phyloP scores from a whole-genome alignment of 306 rosid species.

The Fagus sylvatica region DNA sequence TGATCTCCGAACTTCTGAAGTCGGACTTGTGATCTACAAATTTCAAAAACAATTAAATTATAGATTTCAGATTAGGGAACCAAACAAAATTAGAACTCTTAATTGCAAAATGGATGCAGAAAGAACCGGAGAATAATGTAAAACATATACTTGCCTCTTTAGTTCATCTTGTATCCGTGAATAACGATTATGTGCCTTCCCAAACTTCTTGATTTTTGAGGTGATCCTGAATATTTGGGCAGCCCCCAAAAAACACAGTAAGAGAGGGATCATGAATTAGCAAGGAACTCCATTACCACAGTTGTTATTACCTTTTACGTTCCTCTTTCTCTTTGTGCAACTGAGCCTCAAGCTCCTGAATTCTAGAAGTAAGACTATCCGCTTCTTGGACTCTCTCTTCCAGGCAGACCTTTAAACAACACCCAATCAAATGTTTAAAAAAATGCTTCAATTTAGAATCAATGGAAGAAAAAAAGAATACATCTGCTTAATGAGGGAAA shows the following conservation, averaged over 20 bases:
- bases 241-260: conserved; percentile 22
- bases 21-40: conserved; percentile 71
- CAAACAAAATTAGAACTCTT: conserved; percentile 11
- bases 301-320: conserved; percentile 57
- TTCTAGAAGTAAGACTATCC: conserved; percentile 79
- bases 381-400: conserved; percentile 83
- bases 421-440: conserved; percentile 12
- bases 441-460: not conserved
- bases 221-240: conserved; percentile 58
- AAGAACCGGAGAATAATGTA: conserved; percentile 2
- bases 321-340: conserved; percentile 70
- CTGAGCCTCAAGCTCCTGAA: conserved; percentile 87
- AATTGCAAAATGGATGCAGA: conserved; percentile 8
- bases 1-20: conserved; percentile 79
- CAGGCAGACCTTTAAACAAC: conserved; percentile 50
- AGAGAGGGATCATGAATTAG: conserved; percentile 22
- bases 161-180: conserved; percentile 75
- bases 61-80: conserved; percentile 15
- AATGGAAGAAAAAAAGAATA: conserved; percentile 8
- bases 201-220: conserved; percentile 75
- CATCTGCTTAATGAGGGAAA: not conserved
- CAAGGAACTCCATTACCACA: conserved; percentile 4
- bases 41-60: conserved; percentile 25
- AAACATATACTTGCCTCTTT: conserved; percentile 51
- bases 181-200: conserved; percentile 56